Percentiles rank a stretch among this genome's conserved stretches.
These are phyloP conservation scores for Helminthosporium solani DNA, from an alignment of 2,329 filamentous ascomycete species.

Conservation along the genomic window DNA sequence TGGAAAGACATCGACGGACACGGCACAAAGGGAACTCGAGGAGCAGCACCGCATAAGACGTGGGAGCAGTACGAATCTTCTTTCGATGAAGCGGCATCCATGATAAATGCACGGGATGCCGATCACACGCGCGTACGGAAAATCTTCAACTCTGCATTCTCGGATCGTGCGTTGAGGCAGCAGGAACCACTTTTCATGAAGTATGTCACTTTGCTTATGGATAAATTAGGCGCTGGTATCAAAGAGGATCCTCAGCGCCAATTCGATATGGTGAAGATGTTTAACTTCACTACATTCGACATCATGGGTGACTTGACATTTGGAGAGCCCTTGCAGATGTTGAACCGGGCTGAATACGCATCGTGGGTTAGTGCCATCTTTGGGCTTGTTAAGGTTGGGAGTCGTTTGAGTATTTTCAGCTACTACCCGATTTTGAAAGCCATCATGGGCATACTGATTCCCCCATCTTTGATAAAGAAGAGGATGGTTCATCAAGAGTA, in stretches of 20 bases:
- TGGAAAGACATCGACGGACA: constrained; percentile 41
- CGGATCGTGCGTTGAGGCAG: constrained; percentile 43
- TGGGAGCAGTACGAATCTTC: constrained; percentile 18
- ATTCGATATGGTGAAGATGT: constrained; percentile 36
- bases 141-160: constrained; percentile 46
- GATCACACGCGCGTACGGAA: constrained; percentile 43
- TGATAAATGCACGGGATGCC: constrained; percentile 34
- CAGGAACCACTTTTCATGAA: constrained; percentile 45
- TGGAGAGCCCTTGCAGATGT: constrained; percentile 33
- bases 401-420: constrained; percentile 8
- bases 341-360: constrained; percentile 29
- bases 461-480: constrained; percentile 12
- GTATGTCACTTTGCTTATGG: constrained; percentile 46
- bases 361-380: constrained; percentile 38
- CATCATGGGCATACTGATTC: constrained; percentile 9
- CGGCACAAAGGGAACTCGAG: background rate
- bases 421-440: constrained; percentile 12
- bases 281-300: constrained; percentile 39
- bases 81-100: constrained; percentile 29
- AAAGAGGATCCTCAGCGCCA: constrained; percentile 32
- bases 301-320: constrained; percentile 39
- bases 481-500: constrained; percentile 19
- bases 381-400: constrained; percentile 16
- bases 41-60: constrained; percentile 9
- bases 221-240: constrained; percentile 35